Evolutionary conservation across 495 filamentous ascomycete species (phyloP), one percentile per base, ranked within the genome.

Genomic region (Neurospora hispaniola): DNA sequence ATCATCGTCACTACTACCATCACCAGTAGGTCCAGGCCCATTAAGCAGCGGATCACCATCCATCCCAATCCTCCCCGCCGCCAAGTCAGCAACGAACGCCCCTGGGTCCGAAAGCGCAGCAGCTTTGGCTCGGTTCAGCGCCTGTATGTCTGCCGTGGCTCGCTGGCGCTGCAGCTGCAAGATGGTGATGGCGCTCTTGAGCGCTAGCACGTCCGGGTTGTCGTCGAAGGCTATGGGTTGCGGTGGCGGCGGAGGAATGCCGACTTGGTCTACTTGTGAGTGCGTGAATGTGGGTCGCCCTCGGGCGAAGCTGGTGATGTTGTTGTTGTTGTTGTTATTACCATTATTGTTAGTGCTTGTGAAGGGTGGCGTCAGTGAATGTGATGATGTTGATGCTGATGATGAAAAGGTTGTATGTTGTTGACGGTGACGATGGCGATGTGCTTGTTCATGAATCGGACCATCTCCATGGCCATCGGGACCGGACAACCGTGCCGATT

Each of bases 151-250:
- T 23, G 85, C 84, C n/a, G 88, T 78, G 18, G 90, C 90, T 79
- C 92, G 92, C 74, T 90, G 87, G 68, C 90, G 91, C 81, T 97
- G 94, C 62, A 96, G 82, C 82, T 95, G 92, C 42, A 97, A 84
- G 66, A 96, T 90, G 4, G 90, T 89, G 75, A 97, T 92, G 4
- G 94, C 91, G 27, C 90, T 90, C 44, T 90, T 88, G 39, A 97
- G 84, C 4, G 94, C 94, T 31, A 96, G 90, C 2, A 90, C 93
- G 83, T 97, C 94, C 5, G 93, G 89, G 76, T 96, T 96, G 69
- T 88, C 85, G 74, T 89, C 90, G 79, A 93, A 90, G 71, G 88
- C 88, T 76, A 97, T 89, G 12, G 93, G 90, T 14, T 88, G 84
- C 1, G 90, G 83, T 0, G 85, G 80, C 0, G 92, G 91, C 16